phyloP scores from a whole-genome alignment of 306 rosid species.

The Lathyrus aphaca region DNA sequence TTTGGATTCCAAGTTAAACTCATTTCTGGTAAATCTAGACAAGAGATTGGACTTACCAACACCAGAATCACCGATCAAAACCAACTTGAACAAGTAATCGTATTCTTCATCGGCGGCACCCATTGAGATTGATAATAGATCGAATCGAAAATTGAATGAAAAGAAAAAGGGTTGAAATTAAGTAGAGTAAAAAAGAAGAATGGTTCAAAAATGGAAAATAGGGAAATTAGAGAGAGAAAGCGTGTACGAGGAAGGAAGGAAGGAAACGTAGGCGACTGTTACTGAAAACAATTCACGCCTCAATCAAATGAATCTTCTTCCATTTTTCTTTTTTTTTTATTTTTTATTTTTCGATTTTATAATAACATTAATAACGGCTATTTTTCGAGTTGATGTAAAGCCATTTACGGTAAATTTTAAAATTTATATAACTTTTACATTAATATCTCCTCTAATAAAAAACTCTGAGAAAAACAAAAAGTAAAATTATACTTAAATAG shows the following conservation, averaged over 20 bases:
- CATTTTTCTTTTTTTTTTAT: neutral
- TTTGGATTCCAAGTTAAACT: constrained; percentile 69
- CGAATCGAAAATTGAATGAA: constrained; percentile 3
- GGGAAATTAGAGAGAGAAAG: constrained; percentile 2
- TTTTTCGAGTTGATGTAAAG: neutral
- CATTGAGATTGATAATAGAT: constrained; percentile 50
- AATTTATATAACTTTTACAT: too few species aligned
- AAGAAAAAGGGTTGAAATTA: neutral
- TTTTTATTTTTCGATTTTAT: neutral
- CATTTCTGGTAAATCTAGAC: constrained; percentile 73
- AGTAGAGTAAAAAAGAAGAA: neutral
- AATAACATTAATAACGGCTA: constrained; percentile 12
- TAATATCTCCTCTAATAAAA: too few species aligned
- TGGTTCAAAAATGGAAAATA: neutral
- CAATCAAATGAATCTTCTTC: constrained; percentile 34
- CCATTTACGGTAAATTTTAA: neutral
- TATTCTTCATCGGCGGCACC: constrained; percentile 75
- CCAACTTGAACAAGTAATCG: constrained; percentile 79
- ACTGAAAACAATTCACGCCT: constrained; percentile 35
- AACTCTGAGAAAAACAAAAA: too few species aligned
- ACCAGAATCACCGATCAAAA: constrained; percentile 80
- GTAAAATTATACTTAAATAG: too few species aligned
- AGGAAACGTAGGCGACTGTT: constrained; percentile 33
- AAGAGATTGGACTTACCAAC: constrained; percentile 83
- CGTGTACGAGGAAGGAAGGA: constrained; percentile 11